Evolutionary conservation across 2,329 filamentous ascomycete species (phyloP).

Genomic region (Drechslera avenae): DNA sequence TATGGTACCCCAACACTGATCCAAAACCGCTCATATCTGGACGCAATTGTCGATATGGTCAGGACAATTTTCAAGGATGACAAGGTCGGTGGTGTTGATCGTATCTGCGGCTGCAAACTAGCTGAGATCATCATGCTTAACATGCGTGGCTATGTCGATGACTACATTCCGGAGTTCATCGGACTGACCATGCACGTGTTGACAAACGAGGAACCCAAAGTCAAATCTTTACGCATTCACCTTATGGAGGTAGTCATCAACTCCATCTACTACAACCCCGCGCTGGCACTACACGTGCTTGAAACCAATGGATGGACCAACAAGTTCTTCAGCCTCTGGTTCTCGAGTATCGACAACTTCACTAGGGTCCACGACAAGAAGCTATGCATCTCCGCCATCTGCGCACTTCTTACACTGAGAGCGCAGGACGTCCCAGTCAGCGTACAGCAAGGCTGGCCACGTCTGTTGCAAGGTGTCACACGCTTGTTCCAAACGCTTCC

Average conservation of each 20-base stretch:
- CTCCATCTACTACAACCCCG: conserved; percentile 94
- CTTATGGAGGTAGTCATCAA: conserved; percentile 99
- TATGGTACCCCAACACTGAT: conserved; percentile 82
- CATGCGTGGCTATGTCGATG: conserved; percentile 84
- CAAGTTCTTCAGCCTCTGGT: conserved; percentile 98
- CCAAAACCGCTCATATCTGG: conserved; percentile 83
- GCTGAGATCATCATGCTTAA: conserved; percentile 97
- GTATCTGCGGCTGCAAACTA: conserved; percentile 96
- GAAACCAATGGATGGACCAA: conserved; percentile 94
- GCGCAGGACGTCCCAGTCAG: conserved; percentile 86
- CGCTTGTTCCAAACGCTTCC: conserved; percentile 91
- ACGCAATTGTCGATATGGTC: conserved; percentile 91
- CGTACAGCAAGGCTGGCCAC: conserved; percentile 92
- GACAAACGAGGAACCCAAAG: conserved; percentile 74
- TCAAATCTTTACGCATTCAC: conserved; percentile 94
- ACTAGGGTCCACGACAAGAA: conserved; percentile 98
- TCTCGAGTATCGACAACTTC: conserved; percentile 92
- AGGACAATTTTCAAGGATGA: conserved; percentile 91
- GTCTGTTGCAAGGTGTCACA: conserved; percentile 85
- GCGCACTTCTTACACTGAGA: conserved; percentile 77
- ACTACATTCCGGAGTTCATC: conserved; percentile 87
- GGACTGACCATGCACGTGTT: conserved; percentile 86
- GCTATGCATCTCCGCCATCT: conserved; percentile 92
- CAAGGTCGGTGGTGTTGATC: conserved; percentile 90
- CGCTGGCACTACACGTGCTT: conserved; percentile 82